Conservation (phyloP, 768 basidiomycete genomes). For the Roridomyces roridus region DNA sequence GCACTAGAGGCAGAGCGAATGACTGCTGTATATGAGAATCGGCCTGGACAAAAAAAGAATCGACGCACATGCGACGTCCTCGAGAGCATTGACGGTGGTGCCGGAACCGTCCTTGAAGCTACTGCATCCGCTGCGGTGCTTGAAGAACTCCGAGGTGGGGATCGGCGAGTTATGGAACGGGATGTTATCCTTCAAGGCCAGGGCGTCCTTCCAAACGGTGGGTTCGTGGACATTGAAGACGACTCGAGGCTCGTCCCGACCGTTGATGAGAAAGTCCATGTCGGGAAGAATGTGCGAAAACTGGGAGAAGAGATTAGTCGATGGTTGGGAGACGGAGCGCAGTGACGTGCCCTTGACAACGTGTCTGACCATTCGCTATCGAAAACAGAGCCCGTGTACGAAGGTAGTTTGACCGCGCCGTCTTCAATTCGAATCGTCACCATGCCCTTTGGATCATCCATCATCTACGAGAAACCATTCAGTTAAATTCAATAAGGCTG, state of each 20-base stretch:
- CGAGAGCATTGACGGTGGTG: background rate
- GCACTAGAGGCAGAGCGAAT: constrained; percentile 1
- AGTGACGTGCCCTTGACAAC: background rate
- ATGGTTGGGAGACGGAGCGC: background rate
- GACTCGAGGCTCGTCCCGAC: constrained; percentile 15
- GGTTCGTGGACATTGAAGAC: background rate
- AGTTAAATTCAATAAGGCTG: too few relatives aligned
- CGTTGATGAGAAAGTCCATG: constrained; percentile 9
- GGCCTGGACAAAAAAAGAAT: background rate
- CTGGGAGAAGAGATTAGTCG: background rate
- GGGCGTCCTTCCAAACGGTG: background rate
- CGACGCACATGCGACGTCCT: background rate
- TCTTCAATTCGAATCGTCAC: background rate
- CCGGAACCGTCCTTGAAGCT: background rate
- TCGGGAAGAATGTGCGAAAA: constrained; percentile 6
- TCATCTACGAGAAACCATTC: background rate
- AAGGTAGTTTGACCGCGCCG: background rate
- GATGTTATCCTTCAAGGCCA: background rate
- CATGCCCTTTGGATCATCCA: background rate
- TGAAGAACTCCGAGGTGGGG: constrained; percentile 1
- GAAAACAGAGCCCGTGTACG: background rate
- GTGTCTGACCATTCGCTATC: background rate
- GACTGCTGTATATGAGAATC: background rate
- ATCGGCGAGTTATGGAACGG: constrained; percentile 2
- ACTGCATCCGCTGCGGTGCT: background rate